A percentile compares a stretch with the other conserved stretches of the same genome.
phyloP scores from a whole-genome alignment of 192 early-diverging fungal genomes.

The Coemansia sp. region DNA sequence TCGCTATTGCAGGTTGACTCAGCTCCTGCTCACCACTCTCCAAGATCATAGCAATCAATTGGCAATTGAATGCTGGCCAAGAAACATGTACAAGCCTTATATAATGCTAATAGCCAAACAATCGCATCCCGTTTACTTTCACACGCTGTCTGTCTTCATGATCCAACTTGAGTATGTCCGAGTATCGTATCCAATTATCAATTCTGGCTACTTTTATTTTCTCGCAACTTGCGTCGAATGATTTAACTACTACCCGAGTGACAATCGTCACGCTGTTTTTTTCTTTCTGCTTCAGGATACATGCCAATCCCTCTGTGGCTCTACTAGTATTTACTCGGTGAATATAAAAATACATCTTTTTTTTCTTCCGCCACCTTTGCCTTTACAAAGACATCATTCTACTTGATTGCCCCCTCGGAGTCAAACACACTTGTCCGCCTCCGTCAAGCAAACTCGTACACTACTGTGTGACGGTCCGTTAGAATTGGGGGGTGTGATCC shows the following conservation, averaged over 20 bases:
- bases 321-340: neutral
- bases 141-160: neutral
- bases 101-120: neutral
- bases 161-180: neutral
- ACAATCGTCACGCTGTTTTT: neutral
- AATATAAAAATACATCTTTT: neutral
- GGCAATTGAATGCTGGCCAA: neutral
- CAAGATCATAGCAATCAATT: neutral
- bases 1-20: neutral
- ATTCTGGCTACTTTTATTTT: neutral
- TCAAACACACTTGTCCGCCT: neutral
- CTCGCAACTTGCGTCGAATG: neutral
- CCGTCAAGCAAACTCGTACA: neutral
- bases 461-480: neutral
- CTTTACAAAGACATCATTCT: neutral
- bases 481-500: neutral
- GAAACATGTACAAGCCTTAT: neutral
- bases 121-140: neutral
- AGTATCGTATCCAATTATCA: neutral
- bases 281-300: neutral
- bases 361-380: neutral
- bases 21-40: neutral
- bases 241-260: neutral
- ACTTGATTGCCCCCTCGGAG: neutral
- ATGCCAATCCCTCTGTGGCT: constrained; percentile 2